Conservation (phyloP, 768 basidiomycete species). For the Paxillus involutus region DNA sequence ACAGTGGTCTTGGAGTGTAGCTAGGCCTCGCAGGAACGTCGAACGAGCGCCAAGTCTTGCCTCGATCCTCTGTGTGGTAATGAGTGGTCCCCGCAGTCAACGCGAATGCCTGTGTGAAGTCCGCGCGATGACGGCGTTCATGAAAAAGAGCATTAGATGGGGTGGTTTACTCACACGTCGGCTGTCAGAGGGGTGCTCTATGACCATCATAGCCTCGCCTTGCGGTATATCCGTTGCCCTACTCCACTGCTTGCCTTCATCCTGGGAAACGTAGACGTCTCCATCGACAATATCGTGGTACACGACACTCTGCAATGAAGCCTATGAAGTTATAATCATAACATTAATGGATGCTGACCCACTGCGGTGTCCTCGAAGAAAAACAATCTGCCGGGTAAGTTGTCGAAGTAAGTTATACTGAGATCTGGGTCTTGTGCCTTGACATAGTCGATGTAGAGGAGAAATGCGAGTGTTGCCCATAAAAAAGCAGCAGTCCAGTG, state of each 20-base stretch:
- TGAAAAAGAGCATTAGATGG: not conserved
- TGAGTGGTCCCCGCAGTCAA: constrained; percentile 74
- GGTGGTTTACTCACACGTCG: constrained; percentile 50
- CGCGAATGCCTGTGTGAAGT: constrained; percentile 71
- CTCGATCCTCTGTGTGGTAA: constrained; percentile 87
- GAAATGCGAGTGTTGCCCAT: constrained; percentile 23
- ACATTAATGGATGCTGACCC: constrained; percentile 29
- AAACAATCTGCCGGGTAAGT: constrained; percentile 73
- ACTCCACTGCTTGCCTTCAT: constrained; percentile 82
- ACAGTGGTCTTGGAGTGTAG: constrained; percentile 61
- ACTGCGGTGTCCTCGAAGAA: constrained; percentile 95
- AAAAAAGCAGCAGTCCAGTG: constrained; percentile 26
- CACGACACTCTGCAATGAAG: constrained; percentile 53
- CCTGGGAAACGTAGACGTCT: constrained; percentile 72
- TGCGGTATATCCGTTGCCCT: constrained; percentile 47
- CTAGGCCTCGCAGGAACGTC: constrained; percentile 53
- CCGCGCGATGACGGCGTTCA: not conserved
- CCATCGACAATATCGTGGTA: constrained; percentile 76
- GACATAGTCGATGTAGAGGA: constrained; percentile 19
- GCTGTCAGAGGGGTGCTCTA: constrained; percentile 87
- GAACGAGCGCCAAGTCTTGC: constrained; percentile 85
- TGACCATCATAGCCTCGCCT: constrained; percentile 66
- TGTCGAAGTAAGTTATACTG: constrained; percentile 55
- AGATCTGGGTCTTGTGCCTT: constrained; percentile 49
- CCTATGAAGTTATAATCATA: not conserved